A percentile compares a stretch with the other conserved stretches of the same genome.
Conservation (phyloP, 345 rosid genomes). For the Brassica incana region DNA sequence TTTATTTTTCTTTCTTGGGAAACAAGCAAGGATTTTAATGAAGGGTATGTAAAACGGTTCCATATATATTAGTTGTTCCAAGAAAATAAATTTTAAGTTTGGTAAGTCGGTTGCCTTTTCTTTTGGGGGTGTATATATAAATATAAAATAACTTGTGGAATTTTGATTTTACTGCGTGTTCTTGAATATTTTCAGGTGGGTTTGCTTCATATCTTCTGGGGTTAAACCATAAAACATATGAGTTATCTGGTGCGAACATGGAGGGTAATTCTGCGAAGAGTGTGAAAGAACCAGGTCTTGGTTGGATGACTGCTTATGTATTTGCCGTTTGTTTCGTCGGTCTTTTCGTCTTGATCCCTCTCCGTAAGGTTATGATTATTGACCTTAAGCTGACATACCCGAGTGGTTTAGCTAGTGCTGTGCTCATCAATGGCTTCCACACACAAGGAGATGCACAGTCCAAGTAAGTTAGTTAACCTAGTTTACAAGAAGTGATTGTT, state of each 20-base stretch:
- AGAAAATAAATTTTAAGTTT: neutral
- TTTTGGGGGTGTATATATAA: conserved; percentile 9
- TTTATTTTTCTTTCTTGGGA: neutral
- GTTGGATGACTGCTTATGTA: conserved; percentile 92
- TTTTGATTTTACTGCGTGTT: neutral
- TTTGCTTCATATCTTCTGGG: conserved; percentile 91
- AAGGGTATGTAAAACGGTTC: neutral
- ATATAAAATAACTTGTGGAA: neutral
- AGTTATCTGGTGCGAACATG: conserved; percentile 63
- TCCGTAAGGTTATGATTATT: conserved; percentile 84
- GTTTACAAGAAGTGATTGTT: neutral
- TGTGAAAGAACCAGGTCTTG: conserved; percentile 82
- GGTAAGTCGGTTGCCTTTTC: neutral
- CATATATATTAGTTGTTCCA: neutral
- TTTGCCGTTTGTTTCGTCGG: conserved; percentile 89
- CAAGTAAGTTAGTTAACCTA: neutral
- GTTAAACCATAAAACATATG: conserved; percentile 74
- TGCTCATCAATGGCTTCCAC: neutral
- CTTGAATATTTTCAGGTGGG: conserved; percentile 55
- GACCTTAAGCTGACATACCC: conserved; percentile 87
- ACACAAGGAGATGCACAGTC: conserved; percentile 47
- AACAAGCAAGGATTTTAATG: conserved; percentile 1
- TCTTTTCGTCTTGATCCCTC: conserved; percentile 88
- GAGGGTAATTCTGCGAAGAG: conserved; percentile 66
- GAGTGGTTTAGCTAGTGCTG: conserved; percentile 74